These are phyloP conservation scores for Populus tremula DNA, from an alignment of 345 rosid species.

Conservation along the genomic window DNA sequence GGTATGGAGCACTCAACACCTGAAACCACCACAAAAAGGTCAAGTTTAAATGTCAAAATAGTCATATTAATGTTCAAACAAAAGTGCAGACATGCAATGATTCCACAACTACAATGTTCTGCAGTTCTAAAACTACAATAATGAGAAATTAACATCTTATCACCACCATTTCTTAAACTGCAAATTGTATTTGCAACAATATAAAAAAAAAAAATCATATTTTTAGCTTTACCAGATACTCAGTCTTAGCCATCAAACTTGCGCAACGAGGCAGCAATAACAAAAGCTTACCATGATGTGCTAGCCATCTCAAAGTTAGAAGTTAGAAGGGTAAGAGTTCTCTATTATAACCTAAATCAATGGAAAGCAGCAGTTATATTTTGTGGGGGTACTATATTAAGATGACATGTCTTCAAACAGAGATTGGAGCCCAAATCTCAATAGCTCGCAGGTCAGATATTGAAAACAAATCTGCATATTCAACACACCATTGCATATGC, in stretches of 20 bases:
- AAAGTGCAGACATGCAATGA: too few species aligned
- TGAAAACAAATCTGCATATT: background rate
- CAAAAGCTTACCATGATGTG: background rate
- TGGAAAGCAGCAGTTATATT: background rate
- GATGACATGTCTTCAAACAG: background rate
- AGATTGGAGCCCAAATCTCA: background rate
- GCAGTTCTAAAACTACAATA: background rate
- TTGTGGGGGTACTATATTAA: background rate
- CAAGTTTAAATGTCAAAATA: constrained; percentile 3
- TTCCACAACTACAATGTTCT: background rate
- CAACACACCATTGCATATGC: background rate
- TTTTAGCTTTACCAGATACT: too few species aligned
- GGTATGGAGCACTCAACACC: constrained; percentile 96
- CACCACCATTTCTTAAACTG: background rate
- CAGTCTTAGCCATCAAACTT: background rate
- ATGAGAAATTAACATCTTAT: background rate
- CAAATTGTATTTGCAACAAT: background rate
- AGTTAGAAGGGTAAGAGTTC: background rate
- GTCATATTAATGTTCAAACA: background rate
- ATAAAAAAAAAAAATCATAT: background rate
- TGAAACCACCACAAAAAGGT: constrained; percentile 34
- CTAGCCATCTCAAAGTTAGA: background rate
- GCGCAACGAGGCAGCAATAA: background rate
- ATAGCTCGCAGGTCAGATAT: background rate
- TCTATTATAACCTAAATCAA: background rate